Base-by-base conservation (phyloP, 768 basidiomycete species). In the Pleurotus djamor region DNA sequence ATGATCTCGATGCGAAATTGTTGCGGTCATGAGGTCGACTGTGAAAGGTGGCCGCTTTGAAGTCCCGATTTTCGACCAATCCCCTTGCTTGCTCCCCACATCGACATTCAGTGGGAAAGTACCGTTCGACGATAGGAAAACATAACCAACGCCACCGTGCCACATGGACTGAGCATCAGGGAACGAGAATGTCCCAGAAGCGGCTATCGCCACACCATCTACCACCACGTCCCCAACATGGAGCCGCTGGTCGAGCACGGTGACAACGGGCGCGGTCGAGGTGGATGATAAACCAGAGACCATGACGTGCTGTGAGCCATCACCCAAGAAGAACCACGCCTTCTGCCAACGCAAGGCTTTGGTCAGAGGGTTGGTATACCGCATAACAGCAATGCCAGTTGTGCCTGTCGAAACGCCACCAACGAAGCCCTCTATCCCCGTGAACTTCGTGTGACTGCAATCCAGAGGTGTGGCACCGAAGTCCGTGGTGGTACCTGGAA, bases 401-500 rank as follows among this genome's bases (percentile, higher is more conserved):
- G 69, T 64, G 4, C 84, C 85, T 54, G 85, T 79, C 0, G 86
- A 85, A 5, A 74, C 83, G 1, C 87, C 88, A 0, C 88, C 89
- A n/a, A 89, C 88, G 65, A 88, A 89, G 7, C 68, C 60, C 58
- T 86, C 78, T 4, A 80, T 64, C 0, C 86, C 87, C 1, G 65
- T 73, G 58, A 72, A 71, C 33, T 69, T 63, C 1, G 81, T 77
- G 9, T 71, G 69, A 32, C 61, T 68, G 63, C 87, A 89, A 41
- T 65, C 65, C 13, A 91, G 74, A 0, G 75, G 67, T 0, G 88
- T 89, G 3, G 74, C 81, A 6, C 71, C 74, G 64, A 88, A 87
- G 66, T 89, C 84, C 36, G 80, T 76, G 2, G 89, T 91, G 34
- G 76, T 89, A 0, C 89, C 89, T 5, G 89, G 89, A 49, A 91